Conservation (phyloP, 305 asterid species). For the Fraxinus platypoda region DNA sequence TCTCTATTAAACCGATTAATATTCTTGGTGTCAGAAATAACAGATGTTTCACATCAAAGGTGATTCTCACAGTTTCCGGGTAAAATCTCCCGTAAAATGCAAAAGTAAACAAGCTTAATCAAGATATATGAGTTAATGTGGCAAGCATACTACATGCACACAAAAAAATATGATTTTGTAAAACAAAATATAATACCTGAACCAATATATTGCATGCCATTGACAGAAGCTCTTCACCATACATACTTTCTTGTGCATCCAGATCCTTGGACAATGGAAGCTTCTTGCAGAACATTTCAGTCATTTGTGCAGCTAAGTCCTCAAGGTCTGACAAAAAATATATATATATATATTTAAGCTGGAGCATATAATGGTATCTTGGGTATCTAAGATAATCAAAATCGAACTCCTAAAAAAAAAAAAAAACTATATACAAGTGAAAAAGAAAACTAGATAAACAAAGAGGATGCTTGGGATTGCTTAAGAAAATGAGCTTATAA, state of each 20-base stretch:
- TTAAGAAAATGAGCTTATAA: neutral
- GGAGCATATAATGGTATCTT: neutral
- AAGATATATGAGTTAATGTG: slow-evolving; percentile 6
- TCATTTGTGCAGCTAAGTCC: slow-evolving; percentile 69
- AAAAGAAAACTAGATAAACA: neutral
- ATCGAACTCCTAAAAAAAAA: neutral
- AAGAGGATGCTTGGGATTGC: neutral
- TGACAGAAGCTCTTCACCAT: slow-evolving; percentile 92
- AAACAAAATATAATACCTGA: slow-evolving; percentile 58
- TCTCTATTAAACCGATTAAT: slow-evolving; percentile 5
- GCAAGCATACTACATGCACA: slow-evolving; percentile 10
- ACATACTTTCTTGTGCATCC: slow-evolving; percentile 87
- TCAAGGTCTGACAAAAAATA: slow-evolving; percentile 62
- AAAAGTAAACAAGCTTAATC: slow-evolving; percentile 15
- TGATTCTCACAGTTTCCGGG: neutral
- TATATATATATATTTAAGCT: slow-evolving; percentile 9
- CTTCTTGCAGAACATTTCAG: slow-evolving; percentile 62
- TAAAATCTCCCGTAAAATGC: neutral
- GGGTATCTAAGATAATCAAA: neutral
- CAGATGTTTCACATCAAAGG: neutral
- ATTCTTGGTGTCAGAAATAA: slow-evolving; percentile 6
- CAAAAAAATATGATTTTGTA: slow-evolving; percentile 11
- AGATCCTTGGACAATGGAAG: slow-evolving; percentile 84
- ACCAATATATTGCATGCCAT: slow-evolving; percentile 84
- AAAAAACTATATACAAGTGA: neutral